Percentiles rank a stretch among this genome's conserved stretches.
Conservation (phyloP, 208 protist species). For the Strigomonas oncopelti region DNA sequence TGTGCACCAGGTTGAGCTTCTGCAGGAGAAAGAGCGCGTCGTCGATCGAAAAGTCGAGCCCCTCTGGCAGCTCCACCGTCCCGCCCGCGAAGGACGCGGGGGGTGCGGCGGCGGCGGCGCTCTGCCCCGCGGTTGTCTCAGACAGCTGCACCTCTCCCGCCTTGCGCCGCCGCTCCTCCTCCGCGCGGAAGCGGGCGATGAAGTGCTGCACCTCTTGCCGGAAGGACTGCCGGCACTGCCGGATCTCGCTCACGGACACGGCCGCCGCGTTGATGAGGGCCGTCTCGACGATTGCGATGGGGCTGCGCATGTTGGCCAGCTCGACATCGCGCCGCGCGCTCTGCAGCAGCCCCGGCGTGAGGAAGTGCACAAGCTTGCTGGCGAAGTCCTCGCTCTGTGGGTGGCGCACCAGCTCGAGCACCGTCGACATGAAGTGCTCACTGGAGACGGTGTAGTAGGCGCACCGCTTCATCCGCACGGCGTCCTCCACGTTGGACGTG, state of each 20-base stretch:
- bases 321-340: conserved; percentile 43
- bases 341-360: conserved; percentile 48
- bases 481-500: conserved; percentile 35
- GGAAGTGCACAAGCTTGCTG: conserved; percentile 31
- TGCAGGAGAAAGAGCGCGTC: conserved; percentile 17
- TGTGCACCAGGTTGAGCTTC: conserved; percentile 14
- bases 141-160: not conserved
- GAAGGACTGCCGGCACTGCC: conserved; percentile 11
- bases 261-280: conserved; percentile 32
- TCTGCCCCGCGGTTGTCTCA: not conserved
- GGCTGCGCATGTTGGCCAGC: not conserved
- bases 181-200: not conserved
- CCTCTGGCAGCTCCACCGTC: conserved; percentile 1
- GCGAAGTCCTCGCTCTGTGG: conserved; percentile 44
- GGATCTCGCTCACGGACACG: conserved; percentile 16
- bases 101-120: not conserved
- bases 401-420: conserved; percentile 44
- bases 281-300: conserved; percentile 23
- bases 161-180: not conserved
- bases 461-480: conserved; percentile 32
- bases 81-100: not conserved
- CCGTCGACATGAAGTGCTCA: conserved; percentile 18
- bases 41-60: conserved; percentile 14
- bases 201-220: conserved; percentile 9
- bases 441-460: conserved; percentile 33